These are phyloP conservation scores for Cladophialophora immunda DNA, from an alignment of 2,329 filamentous ascomycete species.

Conservation along the genomic window DNA sequence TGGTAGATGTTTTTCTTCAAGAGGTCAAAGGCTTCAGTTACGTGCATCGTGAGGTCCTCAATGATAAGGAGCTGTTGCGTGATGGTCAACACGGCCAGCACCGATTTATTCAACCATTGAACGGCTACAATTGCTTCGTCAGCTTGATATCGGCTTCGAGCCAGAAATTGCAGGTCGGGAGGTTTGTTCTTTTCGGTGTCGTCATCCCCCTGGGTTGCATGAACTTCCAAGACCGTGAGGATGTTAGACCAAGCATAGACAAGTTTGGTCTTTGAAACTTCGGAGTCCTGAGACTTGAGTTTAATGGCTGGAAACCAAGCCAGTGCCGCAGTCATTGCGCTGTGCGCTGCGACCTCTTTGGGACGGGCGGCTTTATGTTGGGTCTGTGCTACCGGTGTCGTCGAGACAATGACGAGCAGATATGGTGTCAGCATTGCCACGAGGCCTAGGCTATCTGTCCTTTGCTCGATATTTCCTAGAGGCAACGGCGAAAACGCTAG, in stretches of 20 bases:
- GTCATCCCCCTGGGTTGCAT: constrained; percentile 68
- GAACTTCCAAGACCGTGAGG: constrained; percentile 89
- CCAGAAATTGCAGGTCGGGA: constrained; percentile 78
- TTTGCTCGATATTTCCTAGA: constrained; percentile 90
- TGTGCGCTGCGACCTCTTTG: constrained; percentile 88
- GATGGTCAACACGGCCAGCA: constrained; percentile 89
- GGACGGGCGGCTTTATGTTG: constrained; percentile 93
- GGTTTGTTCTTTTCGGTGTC: constrained; percentile 77
- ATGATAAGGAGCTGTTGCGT: constrained; percentile 92
- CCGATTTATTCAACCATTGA: constrained; percentile 95
- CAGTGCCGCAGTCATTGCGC: constrained; percentile 89
- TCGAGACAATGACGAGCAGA: constrained; percentile 94
- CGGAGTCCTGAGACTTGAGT: constrained; percentile 77
- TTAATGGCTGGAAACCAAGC: constrained; percentile 98
- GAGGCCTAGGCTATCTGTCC: constrained; percentile 85
- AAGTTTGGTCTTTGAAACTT: constrained; percentile 78
- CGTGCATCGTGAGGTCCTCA: constrained; percentile 85
- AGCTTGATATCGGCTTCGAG: constrained; percentile 88
- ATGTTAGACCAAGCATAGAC: constrained; percentile 99
- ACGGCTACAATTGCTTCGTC: constrained; percentile 96
- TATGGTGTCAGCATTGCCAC: constrained; percentile 97
- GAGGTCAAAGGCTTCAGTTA: constrained; percentile 94
- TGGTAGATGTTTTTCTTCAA: constrained; percentile 93
- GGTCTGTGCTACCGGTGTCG: constrained; percentile 93
- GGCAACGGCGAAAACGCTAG: constrained; percentile 90